Evolutionary conservation across 2,329 filamentous ascomycete species (phyloP).

Genomic region (Fusarium falciforme): DNA sequence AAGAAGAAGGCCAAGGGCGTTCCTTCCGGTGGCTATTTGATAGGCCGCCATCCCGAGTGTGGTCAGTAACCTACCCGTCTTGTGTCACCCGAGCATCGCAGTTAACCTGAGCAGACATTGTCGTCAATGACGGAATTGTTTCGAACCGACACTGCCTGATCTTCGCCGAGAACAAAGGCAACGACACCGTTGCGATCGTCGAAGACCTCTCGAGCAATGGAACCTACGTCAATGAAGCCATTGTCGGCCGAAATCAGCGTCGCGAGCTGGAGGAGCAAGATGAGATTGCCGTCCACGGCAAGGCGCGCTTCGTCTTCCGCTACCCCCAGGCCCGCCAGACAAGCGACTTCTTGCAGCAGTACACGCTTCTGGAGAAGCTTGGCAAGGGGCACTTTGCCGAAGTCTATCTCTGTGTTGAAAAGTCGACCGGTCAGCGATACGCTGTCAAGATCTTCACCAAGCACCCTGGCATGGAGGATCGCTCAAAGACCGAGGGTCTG

Average conservation of each 20-base stretch:
- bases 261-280: conserved; percentile 90
- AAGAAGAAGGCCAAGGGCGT: conserved; percentile 69
- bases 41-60: conserved; percentile 94
- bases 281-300: conserved; percentile 87
- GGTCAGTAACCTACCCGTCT: conserved; percentile 65
- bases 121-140: conserved; percentile 80
- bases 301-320: conserved; percentile 89
- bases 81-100: neutral
- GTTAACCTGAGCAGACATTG: conserved; percentile 65
- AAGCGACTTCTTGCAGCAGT: conserved; percentile 87
- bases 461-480: conserved; percentile 82
- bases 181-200: conserved; percentile 76
- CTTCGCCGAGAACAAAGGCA: conserved; percentile 70
- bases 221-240: conserved; percentile 92
- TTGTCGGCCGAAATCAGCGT: conserved; percentile 91
- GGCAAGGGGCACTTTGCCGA: conserved; percentile 97
- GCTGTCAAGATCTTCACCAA: conserved; percentile 97
- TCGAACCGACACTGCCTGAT: conserved; percentile 87
- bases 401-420: conserved; percentile 91
- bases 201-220: conserved; percentile 97
- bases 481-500: conserved; percentile 83
- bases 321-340: conserved; percentile 82
- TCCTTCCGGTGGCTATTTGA: conserved; percentile 85
- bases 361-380: conserved; percentile 83
- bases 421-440: conserved; percentile 81